A percentile compares a stretch with the other conserved stretches of the same genome.
Evolutionary conservation across 2,329 filamentous ascomycete genomes (phyloP).

Genomic region (Fusarium sororula): DNA sequence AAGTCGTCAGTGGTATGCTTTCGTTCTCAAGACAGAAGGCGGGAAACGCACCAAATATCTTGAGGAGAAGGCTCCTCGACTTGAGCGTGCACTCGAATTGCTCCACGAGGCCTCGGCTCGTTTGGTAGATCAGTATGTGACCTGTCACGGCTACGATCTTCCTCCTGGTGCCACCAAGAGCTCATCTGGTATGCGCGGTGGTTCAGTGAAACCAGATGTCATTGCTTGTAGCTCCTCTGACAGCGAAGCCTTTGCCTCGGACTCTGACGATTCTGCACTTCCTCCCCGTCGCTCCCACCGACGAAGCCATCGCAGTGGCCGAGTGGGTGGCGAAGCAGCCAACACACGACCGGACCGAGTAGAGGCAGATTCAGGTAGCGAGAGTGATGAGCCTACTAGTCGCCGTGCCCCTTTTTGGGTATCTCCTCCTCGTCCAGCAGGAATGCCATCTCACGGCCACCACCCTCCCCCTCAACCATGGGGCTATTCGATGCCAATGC

Average conservation of each 20-base stretch:
- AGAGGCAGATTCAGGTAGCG: conserved; percentile 14
- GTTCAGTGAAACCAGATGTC: conserved; percentile 24
- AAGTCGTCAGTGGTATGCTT: conserved; percentile 39
- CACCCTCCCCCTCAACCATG: conserved; percentile 14
- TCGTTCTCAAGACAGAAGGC: conserved; percentile 39
- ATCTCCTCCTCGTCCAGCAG: conserved; percentile 6
- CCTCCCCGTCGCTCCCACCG: conserved; percentile 11
- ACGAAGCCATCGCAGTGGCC: conserved; percentile 22
- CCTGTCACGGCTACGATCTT: conserved; percentile 47
- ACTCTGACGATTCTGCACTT: conserved; percentile 36
- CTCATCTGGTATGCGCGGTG: conserved; percentile 15
- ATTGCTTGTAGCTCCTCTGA: conserved; percentile 37
- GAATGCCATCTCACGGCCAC: not conserved
- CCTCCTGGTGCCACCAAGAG: conserved; percentile 20
- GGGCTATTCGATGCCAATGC: not conserved
- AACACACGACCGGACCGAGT: conserved; percentile 10
- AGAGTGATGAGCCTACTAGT: not conserved
- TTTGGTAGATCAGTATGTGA: conserved; percentile 45
- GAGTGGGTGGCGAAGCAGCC: conserved; percentile 15
- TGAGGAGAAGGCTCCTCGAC: conserved; percentile 44
- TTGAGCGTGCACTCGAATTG: conserved; percentile 47
- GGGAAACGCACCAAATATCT: conserved; percentile 44
- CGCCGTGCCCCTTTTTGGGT: conserved; percentile 9
- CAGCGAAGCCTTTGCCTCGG: conserved; percentile 31
- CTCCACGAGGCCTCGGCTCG: conserved; percentile 53